Conservation (phyloP, 1,284 basidiomycete species). For the Marasmius tenuissimus region DNA sequence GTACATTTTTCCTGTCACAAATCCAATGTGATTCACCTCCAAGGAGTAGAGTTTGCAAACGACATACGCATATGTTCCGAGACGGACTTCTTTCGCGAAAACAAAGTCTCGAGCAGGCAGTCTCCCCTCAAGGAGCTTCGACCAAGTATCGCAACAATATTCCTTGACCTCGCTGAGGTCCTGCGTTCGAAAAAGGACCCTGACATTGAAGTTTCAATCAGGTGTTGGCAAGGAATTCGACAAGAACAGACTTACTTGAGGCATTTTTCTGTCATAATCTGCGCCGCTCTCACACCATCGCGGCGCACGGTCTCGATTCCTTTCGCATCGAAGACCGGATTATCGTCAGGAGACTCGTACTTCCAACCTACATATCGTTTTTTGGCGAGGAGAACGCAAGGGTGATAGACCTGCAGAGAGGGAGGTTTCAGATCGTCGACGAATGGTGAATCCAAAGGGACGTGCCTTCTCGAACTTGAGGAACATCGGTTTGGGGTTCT, state of each 20-base stretch:
- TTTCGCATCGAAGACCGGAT: constrained; percentile 90
- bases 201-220: constrained; percentile 27
- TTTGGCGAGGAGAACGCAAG: constrained; percentile 92
- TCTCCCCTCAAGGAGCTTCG: constrained; percentile 79
- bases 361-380: constrained; percentile 98
- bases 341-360: constrained; percentile 83
- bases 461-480: constrained; percentile 95
- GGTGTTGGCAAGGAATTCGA: neutral
- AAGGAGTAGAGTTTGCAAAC: neutral
- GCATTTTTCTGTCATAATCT: constrained; percentile 87
- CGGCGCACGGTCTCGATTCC: constrained; percentile 96
- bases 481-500: constrained; percentile 91
- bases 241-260: constrained; percentile 64
- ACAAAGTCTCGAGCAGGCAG: constrained; percentile 90
- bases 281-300: constrained; percentile 86
- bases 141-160: constrained; percentile 87
- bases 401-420: constrained; percentile 78
- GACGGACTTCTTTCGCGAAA: constrained; percentile 90
- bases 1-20: constrained; percentile 65
- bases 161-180: constrained; percentile 89
- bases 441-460: neutral
- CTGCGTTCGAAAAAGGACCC: constrained; percentile 86
- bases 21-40: neutral
- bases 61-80: constrained; percentile 86
- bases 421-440: neutral